Base-by-base conservation (phyloP, 148 eudicot species). In the Rhododendron henanense region DNA sequence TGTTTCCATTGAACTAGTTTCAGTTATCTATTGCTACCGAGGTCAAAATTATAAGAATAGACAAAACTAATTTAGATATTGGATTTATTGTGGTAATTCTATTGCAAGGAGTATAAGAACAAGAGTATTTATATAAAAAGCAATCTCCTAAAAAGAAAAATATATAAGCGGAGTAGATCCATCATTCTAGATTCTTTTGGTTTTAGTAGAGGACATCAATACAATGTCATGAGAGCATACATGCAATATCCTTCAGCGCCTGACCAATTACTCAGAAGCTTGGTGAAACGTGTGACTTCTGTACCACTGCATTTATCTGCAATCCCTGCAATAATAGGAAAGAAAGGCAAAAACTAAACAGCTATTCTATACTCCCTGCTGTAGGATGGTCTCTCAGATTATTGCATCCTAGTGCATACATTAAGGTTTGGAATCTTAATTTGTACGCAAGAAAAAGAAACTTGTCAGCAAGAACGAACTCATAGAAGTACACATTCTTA, bases 201-300 rank as follows among this genome's bases (percentile, higher is more conserved):
- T 55, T 23, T 57, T 39, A n/a, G 48, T 57, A 81, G 47, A 33
- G 18, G 6, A 76, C 19, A 19, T 16, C 44, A 33, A 31, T 31
- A 33, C 76, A 53, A 74, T 23, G 33, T 19, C 80, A 59, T 31
- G 48, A 82, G 85, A 57, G 53, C 91, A 77, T 90, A 93, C 95
- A 93, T 88, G 91, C 95, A 93, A 74, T 91, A 84, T 85, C 95
- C 95, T 88, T 89, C 78, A 59, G 89, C 50, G 80, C 91, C 92
- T 6, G 95, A 84, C 95, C 93, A 93, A 39, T 87, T 87, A 78
- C 79, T 87, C 47, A 93, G 85, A 84, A 67, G 82, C 71, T 89
- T 67, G 33, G 92, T 90, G 85, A 93, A 91, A 19, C 33, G 76
- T 81, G 51, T 50, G 31, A 91, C 90, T 80, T 86, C 90, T 31